A percentile compares a stretch with the other conserved stretches of the same genome.
These are phyloP conservation scores for Zygosaccharomyces sapae DNA, from an alignment of 1,139 yeast genomes.

Conservation along the genomic window DNA sequence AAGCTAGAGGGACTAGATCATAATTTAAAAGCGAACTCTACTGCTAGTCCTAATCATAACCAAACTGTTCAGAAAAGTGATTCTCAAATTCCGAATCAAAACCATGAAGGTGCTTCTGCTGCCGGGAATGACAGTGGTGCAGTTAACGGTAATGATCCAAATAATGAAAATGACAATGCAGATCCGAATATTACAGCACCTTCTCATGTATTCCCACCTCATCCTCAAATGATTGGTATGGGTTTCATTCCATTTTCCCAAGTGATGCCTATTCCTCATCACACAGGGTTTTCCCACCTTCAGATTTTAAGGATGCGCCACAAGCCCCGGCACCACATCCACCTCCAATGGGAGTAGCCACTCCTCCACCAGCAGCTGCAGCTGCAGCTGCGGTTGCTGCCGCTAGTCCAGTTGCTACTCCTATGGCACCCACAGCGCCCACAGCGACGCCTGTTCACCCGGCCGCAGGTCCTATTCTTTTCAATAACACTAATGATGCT, in stretches of 20 bases:
- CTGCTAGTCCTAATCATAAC: not conserved
- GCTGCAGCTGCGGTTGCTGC: not conserved
- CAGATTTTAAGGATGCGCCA: constrained; percentile 23
- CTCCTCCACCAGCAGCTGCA: constrained; percentile 1
- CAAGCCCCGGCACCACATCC: constrained; percentile 20
- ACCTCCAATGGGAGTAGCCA: constrained; percentile 13
- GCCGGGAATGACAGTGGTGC: not conserved
- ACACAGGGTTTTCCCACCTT: constrained; percentile 30
- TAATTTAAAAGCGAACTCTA: constrained; percentile 1
- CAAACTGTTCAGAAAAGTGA: not conserved
- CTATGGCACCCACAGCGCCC: constrained; percentile 3
- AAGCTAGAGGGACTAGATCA: constrained; percentile 28
- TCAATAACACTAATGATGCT: constrained; percentile 21
- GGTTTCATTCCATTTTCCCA: constrained; percentile 34
- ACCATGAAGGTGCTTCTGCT: not conserved
- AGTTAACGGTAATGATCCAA: not conserved
- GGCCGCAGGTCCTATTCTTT: constrained; percentile 20
- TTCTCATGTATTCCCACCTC: constrained; percentile 22
- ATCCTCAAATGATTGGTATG: constrained; percentile 33
- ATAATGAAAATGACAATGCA: not conserved
- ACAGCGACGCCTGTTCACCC: not conserved
- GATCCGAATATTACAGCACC: constrained; percentile 16
- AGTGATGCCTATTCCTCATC: constrained; percentile 35
- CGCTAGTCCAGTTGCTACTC: constrained; percentile 2
- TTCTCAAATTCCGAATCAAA: not conserved